Conservation (phyloP, 108 stramenopile species). For the Cyclotella baltica region DNA sequence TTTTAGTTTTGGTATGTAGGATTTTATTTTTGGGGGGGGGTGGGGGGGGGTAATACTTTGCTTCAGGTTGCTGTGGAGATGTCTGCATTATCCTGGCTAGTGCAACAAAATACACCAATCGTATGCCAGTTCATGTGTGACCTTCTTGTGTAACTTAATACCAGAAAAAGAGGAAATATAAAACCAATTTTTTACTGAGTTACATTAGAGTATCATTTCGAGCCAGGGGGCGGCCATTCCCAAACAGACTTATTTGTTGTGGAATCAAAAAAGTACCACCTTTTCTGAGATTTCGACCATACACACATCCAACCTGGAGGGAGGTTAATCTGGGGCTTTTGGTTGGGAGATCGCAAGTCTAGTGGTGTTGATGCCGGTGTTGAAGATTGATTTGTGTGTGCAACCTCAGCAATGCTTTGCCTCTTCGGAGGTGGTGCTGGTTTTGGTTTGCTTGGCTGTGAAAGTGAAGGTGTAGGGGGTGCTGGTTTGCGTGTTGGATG, state of each 20-base stretch:
- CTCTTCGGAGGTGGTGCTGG: constrained; percentile 12
- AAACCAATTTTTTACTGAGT: no score
- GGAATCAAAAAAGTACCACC: constrained; percentile 85
- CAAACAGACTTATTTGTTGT: constrained; percentile 79
- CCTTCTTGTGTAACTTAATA: no score
- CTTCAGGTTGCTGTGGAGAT: no score
- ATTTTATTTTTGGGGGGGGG: no score
- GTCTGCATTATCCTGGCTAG: no score
- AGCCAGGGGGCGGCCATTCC: constrained; percentile 42
- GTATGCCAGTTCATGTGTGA: no score
- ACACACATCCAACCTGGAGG: constrained; percentile 82
- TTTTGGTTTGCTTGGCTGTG: constrained; percentile 33
- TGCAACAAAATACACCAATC: no score
- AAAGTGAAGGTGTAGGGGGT: constrained; percentile 20
- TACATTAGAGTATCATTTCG: not conserved
- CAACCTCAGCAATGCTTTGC: constrained; percentile 16
- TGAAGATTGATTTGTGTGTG: constrained; percentile 5
- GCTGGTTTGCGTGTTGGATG: constrained; percentile 37
- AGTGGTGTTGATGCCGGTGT: constrained; percentile 10
- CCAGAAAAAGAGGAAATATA: no score
- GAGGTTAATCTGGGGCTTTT: constrained; percentile 70
- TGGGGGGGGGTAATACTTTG: no score
- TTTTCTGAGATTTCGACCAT: constrained; percentile 81
- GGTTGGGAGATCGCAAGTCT: constrained; percentile 64
- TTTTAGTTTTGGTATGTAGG: no score